Evolutionary conservation across 2,329 filamentous ascomycete species (phyloP), one percentile per base, ranked within the genome.

Genomic region (Zymoseptoria ardabiliae): DNA sequence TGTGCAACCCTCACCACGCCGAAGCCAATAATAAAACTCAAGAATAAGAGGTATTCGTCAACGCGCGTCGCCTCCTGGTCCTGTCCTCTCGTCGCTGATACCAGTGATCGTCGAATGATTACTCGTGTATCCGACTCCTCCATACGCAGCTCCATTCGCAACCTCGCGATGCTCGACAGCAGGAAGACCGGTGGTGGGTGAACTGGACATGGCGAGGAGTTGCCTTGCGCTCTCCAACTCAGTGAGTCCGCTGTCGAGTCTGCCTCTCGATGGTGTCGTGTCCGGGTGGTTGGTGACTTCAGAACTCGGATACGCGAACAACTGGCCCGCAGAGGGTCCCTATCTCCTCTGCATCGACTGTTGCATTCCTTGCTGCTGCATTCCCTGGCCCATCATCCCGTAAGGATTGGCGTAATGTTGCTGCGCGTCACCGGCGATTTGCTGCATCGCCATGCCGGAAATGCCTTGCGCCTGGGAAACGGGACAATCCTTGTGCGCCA

Each of bases 401-500:
- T 80, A 80, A 1, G 78, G 77, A 54, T 80, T 79, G 53, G 76
- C 74, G 48, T 69, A 73, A 58, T 76, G 75, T 45, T 45, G 35
- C 17, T 68, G 66, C 45, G 74, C 69, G 57, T 78, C 75, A 49
- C 78, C 77, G 25, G 78, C 76, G 67, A 81, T 78, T 64, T 75
- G 75, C 64, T 79, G 78, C 75, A 81, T 80, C 11, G 76, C 75
- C 69, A 77, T 72, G 45, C 78, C 77, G 28, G 74, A 75, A 41
- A 94, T 78, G 3, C 89, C 88, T 74, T 97, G 92, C 52, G 90
- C 87, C 72, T 95, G 90, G 2, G 91, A 91, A 7, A 97, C 89
- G 0, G 93, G 91, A 67, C 94, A 97, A 73, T 97, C 93, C 73
- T 97, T 97, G 76, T 99, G 94, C 0, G 92, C 92, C 21, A 97